Evolutionary conservation across 306 rosid species (phyloP).

Genomic region (Hippophae tibetana): DNA sequence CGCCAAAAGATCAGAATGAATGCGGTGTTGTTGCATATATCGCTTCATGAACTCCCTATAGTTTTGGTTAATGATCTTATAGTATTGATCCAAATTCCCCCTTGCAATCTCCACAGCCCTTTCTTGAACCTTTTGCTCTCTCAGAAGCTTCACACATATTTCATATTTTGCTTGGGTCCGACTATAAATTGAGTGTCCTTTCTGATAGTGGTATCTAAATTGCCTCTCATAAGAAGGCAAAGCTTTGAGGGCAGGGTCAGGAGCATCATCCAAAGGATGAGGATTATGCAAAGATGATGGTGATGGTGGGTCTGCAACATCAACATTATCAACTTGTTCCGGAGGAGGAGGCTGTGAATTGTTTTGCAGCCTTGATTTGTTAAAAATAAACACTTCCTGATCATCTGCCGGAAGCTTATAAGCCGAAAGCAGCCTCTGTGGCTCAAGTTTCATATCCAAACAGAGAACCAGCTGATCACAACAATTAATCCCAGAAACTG

Average conservation of each 20-base stretch:
- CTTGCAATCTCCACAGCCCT: constrained; percentile 85
- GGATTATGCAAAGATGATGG: constrained; percentile 57
- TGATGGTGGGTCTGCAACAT: constrained; percentile 43
- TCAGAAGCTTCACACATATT: constrained; percentile 64
- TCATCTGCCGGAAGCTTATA: constrained; percentile 86
- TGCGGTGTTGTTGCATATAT: constrained; percentile 52
- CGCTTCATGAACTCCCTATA: constrained; percentile 84
- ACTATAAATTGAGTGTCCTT: constrained; percentile 48
- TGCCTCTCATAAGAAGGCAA: constrained; percentile 85
- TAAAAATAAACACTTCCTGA: constrained; percentile 68
- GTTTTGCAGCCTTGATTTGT: constrained; percentile 60
- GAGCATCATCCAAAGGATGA: constrained; percentile 84
- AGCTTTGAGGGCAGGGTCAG: constrained; percentile 93
- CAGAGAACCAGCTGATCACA: constrained; percentile 83
- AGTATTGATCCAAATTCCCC: constrained; percentile 80
- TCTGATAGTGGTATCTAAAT: constrained; percentile 69
- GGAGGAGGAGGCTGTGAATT: constrained; percentile 48
- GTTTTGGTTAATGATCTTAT: constrained; percentile 59
- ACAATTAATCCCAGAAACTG: constrained; percentile 37
- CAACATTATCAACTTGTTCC: constrained; percentile 46
- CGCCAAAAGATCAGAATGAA: constrained; percentile 74
- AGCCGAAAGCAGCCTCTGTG: constrained; percentile 54
- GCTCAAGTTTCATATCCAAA: constrained; percentile 63
- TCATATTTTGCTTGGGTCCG: constrained; percentile 50
- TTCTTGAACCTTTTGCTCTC: constrained; percentile 86